Percentiles rank a stretch among this genome's conserved stretches.
Conservation (phyloP, 208 protist genomes). For the Angomonas ambiguus region DNA sequence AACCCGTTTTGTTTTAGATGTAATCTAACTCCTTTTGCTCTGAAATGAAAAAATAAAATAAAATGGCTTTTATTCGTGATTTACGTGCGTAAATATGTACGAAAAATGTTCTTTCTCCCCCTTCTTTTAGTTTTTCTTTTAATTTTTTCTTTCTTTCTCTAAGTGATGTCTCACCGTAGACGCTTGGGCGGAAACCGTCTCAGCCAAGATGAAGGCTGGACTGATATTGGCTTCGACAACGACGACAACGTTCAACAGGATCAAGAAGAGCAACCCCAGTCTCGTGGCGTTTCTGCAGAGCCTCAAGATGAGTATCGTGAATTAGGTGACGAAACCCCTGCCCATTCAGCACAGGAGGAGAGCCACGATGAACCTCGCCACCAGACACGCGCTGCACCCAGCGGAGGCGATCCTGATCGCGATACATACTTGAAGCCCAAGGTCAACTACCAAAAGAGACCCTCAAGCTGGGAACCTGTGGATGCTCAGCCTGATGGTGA, state of each 20-base stretch:
- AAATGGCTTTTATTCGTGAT: conserved; percentile 9
- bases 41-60: conserved; percentile 4
- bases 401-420: neutral
- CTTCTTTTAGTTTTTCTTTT: neutral
- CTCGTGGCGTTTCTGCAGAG: neutral
- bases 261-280: neutral
- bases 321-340: too few relatives aligned
- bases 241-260: neutral
- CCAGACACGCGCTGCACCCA: neutral
- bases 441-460: neutral
- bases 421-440: conserved; percentile 7
- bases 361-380: neutral
- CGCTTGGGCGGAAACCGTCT: too few relatives aligned
- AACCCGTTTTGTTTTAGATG: too few relatives aligned
- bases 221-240: too few relatives aligned
- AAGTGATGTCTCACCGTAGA: too few relatives aligned
- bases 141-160: too few relatives aligned
- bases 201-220: conserved; percentile 32
- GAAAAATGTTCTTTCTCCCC: neutral
- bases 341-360: too few relatives aligned
- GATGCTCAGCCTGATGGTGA: conserved; percentile 38
- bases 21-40: conserved; percentile 14
- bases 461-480: conserved; percentile 44
- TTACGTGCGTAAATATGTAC: neutral
- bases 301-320: too few relatives aligned